These are phyloP conservation scores for Triangularia verruculosa DNA, from an alignment of 2,329 filamentous ascomycete genomes.

Conservation along the genomic window DNA sequence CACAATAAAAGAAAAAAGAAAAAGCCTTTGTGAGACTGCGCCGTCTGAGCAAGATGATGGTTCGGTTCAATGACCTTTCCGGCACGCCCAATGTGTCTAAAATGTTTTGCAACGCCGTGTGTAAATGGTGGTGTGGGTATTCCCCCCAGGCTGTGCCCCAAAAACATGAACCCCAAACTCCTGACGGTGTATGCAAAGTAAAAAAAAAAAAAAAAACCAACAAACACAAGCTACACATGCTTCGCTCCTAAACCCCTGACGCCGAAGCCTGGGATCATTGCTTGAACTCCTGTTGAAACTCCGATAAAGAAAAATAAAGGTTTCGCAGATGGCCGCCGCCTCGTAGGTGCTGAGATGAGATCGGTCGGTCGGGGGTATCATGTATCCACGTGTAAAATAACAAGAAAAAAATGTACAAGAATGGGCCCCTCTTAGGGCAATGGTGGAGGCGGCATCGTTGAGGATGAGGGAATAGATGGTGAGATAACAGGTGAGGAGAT, in stretches of 20 bases:
- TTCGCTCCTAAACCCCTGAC: background rate
- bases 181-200: background rate
- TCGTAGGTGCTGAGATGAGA: conserved; percentile 1
- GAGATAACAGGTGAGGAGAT: conserved; percentile 23
- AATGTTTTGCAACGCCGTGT: conserved; percentile 8
- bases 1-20: conserved; percentile 2
- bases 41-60: background rate
- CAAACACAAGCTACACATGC: conserved; percentile 6
- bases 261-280: conserved; percentile 1
- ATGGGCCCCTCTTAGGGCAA: background rate
- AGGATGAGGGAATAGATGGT: conserved; percentile 7
- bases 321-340: background rate
- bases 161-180: conserved; percentile 9
- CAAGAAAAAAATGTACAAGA: conserved; percentile 6
- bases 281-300: conserved; percentile 16
- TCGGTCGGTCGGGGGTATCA: conserved; percentile 9
- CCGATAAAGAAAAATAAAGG: conserved; percentile 7
- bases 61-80: background rate
- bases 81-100: conserved; percentile 5
- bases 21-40: conserved; percentile 6
- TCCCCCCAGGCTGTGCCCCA: background rate
- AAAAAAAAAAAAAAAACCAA: background rate
- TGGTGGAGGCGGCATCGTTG: background rate
- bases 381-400: conserved; percentile 8
- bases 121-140: conserved; percentile 9